phyloP scores from a whole-genome alignment of 1,139 yeast genomes.

The Lodderomyces theae region DNA sequence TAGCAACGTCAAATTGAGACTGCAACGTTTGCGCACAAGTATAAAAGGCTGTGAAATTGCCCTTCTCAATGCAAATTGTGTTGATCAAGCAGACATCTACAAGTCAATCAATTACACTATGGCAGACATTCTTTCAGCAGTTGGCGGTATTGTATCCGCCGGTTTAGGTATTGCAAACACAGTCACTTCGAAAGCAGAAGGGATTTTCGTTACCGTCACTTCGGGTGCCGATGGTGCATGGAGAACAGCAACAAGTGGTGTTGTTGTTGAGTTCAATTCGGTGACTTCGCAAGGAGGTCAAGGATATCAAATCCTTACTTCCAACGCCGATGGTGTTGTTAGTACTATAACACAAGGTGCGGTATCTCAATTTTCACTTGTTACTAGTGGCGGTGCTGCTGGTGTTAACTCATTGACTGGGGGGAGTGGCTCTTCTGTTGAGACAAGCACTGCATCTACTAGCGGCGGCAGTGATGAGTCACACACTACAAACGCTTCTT shows the following conservation, averaged over 20 bases:
- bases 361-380: constrained; percentile 21
- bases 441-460: constrained; percentile 4
- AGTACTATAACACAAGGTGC: constrained; percentile 17
- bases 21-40: no score
- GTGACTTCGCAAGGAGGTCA: constrained; percentile 12
- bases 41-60: no score
- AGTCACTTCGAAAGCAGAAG: constrained; percentile 13
- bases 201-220: constrained; percentile 16
- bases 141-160: constrained; percentile 14
- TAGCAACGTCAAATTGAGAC: neutral
- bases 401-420: constrained; percentile 2
- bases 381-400: constrained; percentile 14
- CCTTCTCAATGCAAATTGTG: no score
- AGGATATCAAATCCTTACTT: constrained; percentile 14
- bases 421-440: constrained; percentile 7
- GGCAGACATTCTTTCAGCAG: constrained; percentile 14
- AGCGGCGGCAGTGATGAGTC: neutral
- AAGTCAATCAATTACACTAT: no score
- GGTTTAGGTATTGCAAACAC: constrained; percentile 16
- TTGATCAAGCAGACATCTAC: no score
- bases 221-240: constrained; percentile 14
- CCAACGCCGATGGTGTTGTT: constrained; percentile 14
- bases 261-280: constrained; percentile 13
- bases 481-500: neutral
- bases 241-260: constrained; percentile 16